phyloP scores from a whole-genome alignment of 73 alveolate species.

The Durusdinium trenchii region DNA sequence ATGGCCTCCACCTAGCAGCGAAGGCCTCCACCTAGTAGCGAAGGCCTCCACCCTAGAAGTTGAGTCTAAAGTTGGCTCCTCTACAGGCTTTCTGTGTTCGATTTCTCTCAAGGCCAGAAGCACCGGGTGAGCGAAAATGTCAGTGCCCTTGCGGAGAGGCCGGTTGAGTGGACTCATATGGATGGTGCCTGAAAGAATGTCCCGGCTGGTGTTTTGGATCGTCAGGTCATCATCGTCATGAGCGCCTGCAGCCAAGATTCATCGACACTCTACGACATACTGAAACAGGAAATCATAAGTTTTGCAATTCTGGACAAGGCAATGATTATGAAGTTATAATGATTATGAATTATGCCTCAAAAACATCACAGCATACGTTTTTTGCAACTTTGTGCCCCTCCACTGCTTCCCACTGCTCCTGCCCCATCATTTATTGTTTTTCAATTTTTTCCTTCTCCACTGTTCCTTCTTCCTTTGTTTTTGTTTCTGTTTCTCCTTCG shows the following conservation, averaged over 20 bases:
- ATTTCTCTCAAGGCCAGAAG: conserved; percentile 58
- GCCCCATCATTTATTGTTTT: background rate
- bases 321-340: background rate
- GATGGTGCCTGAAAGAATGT: background rate
- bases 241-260: background rate
- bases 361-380: too few relatives aligned
- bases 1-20: too few relatives aligned
- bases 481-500: too few relatives aligned
- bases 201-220: background rate
- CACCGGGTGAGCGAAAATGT: conserved; percentile 70
- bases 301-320: background rate
- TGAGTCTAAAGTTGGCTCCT: background rate
- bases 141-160: conserved; percentile 91
- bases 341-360: background rate
- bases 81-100: background rate
- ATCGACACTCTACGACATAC: background rate
- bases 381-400: background rate
- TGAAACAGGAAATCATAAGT: background rate
- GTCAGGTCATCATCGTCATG: conserved; percentile 27
- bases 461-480: too few relatives aligned
- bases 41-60: too few relatives aligned
- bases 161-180: background rate
- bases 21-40: too few relatives aligned
- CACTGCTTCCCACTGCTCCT: background rate
- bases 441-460: too few relatives aligned